Evolutionary conservation across 306 rosid genomes (phyloP).

Genomic region (Cucurbita maxima): DNA sequence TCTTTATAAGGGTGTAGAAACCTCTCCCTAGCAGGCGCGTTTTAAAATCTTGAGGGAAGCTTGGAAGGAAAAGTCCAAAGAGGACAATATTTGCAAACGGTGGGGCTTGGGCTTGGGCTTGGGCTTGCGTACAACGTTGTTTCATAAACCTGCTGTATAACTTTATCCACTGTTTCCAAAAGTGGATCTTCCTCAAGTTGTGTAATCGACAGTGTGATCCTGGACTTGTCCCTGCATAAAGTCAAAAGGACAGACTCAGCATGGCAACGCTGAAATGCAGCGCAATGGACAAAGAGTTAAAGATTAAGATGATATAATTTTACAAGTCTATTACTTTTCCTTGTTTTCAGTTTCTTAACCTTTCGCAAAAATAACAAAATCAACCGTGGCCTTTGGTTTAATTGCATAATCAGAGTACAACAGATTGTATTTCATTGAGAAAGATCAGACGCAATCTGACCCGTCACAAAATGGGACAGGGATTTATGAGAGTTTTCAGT

Average conservation of each 20-base stretch:
- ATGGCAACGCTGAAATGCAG: background rate
- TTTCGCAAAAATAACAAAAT: background rate
- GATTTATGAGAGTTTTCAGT: background rate
- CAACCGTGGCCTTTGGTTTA: background rate
- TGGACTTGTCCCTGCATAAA: slow-evolving; percentile 27
- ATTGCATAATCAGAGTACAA: background rate
- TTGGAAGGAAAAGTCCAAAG: too few relatives aligned
- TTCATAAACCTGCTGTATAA: slow-evolving; percentile 76
- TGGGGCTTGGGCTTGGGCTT: too few relatives aligned
- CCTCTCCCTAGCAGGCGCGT: too few relatives aligned
- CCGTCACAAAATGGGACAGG: background rate
- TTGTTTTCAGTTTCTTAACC: background rate
- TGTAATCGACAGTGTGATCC: slow-evolving; percentile 54
- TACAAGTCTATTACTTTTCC: background rate
- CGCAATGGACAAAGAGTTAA: background rate
- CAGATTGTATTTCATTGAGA: background rate
- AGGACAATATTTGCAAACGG: too few relatives aligned
- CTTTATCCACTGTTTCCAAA: slow-evolving; percentile 87
- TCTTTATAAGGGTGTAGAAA: too few relatives aligned
- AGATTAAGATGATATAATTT: background rate
- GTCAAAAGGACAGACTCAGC: background rate
- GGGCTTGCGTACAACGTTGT: background rate
- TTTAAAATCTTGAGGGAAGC: too few relatives aligned
- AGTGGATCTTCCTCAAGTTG: slow-evolving; percentile 96
- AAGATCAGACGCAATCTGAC: background rate